Conservation (phyloP, 2,329 filamentous ascomycete genomes). For the Sordariomycetes sp. region DNA sequence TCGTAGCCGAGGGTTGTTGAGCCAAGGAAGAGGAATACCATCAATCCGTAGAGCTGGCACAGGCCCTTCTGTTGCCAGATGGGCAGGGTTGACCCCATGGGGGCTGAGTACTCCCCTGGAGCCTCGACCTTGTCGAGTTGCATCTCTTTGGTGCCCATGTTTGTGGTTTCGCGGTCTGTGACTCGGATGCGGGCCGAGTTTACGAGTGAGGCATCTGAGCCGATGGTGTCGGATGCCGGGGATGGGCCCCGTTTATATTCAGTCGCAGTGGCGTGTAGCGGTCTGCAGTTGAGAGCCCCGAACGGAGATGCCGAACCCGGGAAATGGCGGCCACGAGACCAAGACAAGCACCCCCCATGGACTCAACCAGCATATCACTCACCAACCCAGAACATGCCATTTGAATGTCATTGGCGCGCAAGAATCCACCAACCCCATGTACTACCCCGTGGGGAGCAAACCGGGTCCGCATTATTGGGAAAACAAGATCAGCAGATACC, state of each 20-base stretch:
- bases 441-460: neutral
- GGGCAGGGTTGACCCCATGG: conserved; percentile 12
- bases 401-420: neutral
- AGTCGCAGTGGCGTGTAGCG: neutral
- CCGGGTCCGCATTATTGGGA: neutral
- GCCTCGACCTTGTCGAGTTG: neutral
- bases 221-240: too few species aligned
- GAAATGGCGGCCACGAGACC: neutral
- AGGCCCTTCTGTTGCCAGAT: conserved; percentile 20
- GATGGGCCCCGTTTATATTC: too few species aligned
- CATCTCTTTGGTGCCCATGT: neutral
- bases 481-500: neutral
- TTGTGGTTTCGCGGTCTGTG: neutral
- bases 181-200: neutral
- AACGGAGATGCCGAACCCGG: neutral
- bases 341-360: neutral
- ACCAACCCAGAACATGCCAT: neutral
- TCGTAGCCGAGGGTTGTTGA: conserved; percentile 39
- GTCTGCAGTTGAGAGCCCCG: neutral
- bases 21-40: conserved; percentile 30
- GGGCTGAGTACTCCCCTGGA: neutral
- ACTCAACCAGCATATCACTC: neutral
- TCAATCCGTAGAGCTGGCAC: conserved; percentile 14
- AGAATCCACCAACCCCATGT: neutral
- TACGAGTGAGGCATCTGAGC: neutral